Base-by-base conservation (phyloP, 1,139 yeast species). In the Hyphopichia buzzinii region DNA sequence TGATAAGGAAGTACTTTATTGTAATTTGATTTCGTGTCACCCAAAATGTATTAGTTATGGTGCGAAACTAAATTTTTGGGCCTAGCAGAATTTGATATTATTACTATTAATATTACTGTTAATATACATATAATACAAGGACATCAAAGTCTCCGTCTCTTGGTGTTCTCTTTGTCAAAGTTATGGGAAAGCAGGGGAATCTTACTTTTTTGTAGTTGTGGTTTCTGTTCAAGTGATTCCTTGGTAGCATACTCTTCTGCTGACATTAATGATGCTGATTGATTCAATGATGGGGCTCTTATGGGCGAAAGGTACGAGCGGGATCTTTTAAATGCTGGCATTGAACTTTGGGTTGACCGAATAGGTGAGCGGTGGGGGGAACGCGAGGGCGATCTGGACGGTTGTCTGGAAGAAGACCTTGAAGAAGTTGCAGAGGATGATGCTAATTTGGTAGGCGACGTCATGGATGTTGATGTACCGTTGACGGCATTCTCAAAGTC, bases 121-220 rank as follows among this genome's bases (percentile, higher is more conserved):
- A 15, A 7, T 27, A 27, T 27, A 27, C 30, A 27, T 16, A 27
- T 27, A 4, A 13, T 27, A 27, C n/a, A 27, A 10, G n/a, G 11
- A 16, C n/a, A 16, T 27, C 10, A 13, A 11, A 13, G n/a, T 11
- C 30, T 14, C 14, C 30, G n/a, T 16, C 17, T 14, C n/a, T 27
- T 15, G 19, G 14, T 8, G 17, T 27, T 27, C 17, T 27, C 30
- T 8, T 27, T 27, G 30, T 27, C 30, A 17, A 10, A 6, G 23
- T 7, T 6, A 26, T 31, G 29, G 16, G 11, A 17, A 14, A 31
- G 17, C 10, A n/a, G 29, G n/a, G 34, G 34, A 7, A 31, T 31
- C 13, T 19, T 25, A 13, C 30, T 26, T 5, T 17, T 31, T 23
- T n/a, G 34, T 3, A 31, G 26, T 6, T 19, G 23, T 6, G 23